Base-by-base conservation (phyloP, 257 asterid genomes). In the Eustoma russellianum region DNA sequence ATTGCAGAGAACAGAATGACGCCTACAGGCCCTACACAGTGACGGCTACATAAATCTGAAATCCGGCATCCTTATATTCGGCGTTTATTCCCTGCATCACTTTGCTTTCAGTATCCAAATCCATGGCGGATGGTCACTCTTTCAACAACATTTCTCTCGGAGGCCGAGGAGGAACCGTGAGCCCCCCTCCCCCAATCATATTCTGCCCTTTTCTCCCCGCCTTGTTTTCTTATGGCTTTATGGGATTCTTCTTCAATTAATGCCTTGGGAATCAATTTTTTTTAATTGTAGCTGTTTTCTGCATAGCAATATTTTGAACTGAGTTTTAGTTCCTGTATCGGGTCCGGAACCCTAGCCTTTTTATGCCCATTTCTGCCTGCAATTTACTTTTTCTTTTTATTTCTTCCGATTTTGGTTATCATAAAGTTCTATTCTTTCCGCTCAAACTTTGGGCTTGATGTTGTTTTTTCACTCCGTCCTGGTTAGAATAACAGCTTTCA, bases 101-200 rank as follows among this genome's bases (percentile, higher is more conserved):
- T 17, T 16, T 48, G n/a, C 17, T 46, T 18, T 28, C 17, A 33
- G 14, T 33, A 4, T 10, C 14, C 12, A 24, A 50, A 52, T 66
- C 56, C 15, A 83, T 89, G 94, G 79, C 86, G 43, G 96, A 90
- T 33, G 98, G 96, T 59, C 96, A 79, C 70, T 55, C 46, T 72
- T 83, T 83, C 81, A 81, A 79, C 69, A 79, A 73, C 43, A 81
- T 90, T 54, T 79, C 93, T 53, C 96, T 86, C 33, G 88, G 88
- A 17, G 94, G 98, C 58, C 94, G 98, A 50, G 93, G 94, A 15
- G 96, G 93, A 75, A 62, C 90, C 33, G 96, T 90, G 65, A 81
- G 85, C 61, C 17, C 35, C 40, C 56, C 2, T 16, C 11, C 61
- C 17, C 35, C 40, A 52, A 5, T 16, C 11, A 1, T 41, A 11